Conservation (phyloP, 768 basidiomycete species). For the Cytidiella melzeri region DNA sequence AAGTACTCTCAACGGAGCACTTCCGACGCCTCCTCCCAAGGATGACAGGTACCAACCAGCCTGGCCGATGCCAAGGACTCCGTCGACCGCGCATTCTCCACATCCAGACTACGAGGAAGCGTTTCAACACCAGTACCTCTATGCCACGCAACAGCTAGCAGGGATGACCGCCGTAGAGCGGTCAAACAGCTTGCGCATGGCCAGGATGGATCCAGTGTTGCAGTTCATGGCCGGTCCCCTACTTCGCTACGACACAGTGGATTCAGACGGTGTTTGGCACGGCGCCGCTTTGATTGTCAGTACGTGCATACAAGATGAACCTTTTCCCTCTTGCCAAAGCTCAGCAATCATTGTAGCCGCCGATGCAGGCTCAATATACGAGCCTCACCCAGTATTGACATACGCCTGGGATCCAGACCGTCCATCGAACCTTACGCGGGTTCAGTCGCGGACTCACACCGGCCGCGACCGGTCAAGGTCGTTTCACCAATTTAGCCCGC, state of each 20-base stretch:
- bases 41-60: conserved; percentile 24
- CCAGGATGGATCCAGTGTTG: conserved; percentile 75
- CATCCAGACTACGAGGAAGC: background rate
- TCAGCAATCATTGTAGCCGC: conserved; percentile 40
- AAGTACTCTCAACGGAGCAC: background rate
- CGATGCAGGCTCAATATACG: conserved; percentile 73
- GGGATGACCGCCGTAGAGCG: conserved; percentile 58
- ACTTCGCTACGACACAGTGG: conserved; percentile 84
- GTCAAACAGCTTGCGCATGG: conserved; percentile 48
- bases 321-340: no score
- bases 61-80: background rate
- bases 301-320: conserved; percentile 35
- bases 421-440: conserved; percentile 15
- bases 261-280: conserved; percentile 73
- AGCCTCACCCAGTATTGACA: conserved; percentile 61
- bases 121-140: conserved; percentile 16
- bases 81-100: background rate
- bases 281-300: conserved; percentile 88
- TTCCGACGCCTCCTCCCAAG: conserved; percentile 47
- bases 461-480: conserved; percentile 24
- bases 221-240: conserved; percentile 92
- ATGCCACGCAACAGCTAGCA: conserved; percentile 33
- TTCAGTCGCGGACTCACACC: conserved; percentile 2
- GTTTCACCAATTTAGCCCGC: conserved; percentile 54
- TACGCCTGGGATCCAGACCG: conserved; percentile 67